Base-by-base conservation (phyloP, 352 stramenopile genomes). In the Phytophthora litchii region DNA sequence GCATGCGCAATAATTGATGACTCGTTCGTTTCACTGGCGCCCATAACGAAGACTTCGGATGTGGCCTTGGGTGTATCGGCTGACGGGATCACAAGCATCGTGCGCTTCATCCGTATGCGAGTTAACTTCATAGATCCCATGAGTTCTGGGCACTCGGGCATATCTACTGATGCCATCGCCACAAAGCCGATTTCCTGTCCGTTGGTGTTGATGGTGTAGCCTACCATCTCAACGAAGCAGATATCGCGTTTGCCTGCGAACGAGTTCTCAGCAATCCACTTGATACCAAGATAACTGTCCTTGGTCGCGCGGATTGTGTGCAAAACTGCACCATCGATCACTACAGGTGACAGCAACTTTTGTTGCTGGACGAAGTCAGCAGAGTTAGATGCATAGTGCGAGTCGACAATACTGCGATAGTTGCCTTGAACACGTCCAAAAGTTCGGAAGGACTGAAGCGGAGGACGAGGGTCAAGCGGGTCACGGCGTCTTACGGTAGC, bases 181-280 rank as follows among this genome's bases (percentile, higher is more conserved):
- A 74, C 59, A 54, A 82, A 81, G 1, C 68, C 76, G 16, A 83
- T 49, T 53, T 83, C 73, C 12, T 71, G 62, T 2, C 71, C 73
- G 9, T 60, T 52, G 3, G 38, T 29, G 31, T 86, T 63, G n/a
- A 48, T 64, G 2, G 74, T 82, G 36, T 67, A 80, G 21, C 76
- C 76, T 23, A 83, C 53, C 65, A 86, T 80, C 43, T 86, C 76
- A 31, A 82, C 50, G 43, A 67, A 82, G 60, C 74, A 86, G 10
- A 62, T 55, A 45, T 86, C 76, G 14, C 72, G 74, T 23, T 65
- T 75, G 14, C 65, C 45, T 5, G 29, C 64, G 25, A 70, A 66
- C 1, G 71, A 62, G 19, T 74, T 54, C 29, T 75, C 64, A 20
- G 46, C 67, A 11, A 82, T 36, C 76, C 76, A 86, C 27, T 82